Evolutionary conservation across 2,329 filamentous ascomycete species (phyloP).

Genomic region (Tolypocladium endophyticum): DNA sequence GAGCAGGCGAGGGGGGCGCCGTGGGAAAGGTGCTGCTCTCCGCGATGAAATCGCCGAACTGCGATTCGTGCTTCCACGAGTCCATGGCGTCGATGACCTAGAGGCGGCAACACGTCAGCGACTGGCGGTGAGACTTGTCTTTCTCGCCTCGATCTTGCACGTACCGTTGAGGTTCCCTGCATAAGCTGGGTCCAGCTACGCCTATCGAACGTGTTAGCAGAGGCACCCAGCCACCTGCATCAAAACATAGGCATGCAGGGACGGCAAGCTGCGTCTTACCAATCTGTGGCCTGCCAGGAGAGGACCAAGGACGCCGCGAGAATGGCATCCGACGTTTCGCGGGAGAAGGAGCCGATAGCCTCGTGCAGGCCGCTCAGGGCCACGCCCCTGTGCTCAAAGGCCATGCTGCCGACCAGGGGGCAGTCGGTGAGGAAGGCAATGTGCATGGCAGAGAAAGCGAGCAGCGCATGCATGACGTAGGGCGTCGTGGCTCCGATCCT

Average conservation of each 20-base stretch:
- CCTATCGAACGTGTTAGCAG: conserved; percentile 43
- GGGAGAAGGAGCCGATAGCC: conserved; percentile 75
- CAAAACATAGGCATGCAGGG: neutral
- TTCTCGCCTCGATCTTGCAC: conserved; percentile 17
- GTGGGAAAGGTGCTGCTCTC: conserved; percentile 67
- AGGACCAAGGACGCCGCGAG: conserved; percentile 84
- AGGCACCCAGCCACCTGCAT: neutral
- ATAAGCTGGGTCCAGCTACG: conserved; percentile 88
- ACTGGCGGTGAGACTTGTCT: neutral
- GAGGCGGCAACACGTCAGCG: neutral
- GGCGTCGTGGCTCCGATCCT: conserved; percentile 69
- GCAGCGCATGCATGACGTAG: conserved; percentile 88
- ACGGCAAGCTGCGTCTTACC: conserved; percentile 44
- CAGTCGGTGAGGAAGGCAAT: conserved; percentile 84
- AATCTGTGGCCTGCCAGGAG: conserved; percentile 94
- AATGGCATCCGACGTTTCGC: conserved; percentile 80
- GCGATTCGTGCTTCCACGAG: conserved; percentile 79
- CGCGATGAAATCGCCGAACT: conserved; percentile 72
- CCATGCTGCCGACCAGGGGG: conserved; percentile 74
- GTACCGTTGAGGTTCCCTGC: conserved; percentile 79
- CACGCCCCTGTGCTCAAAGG: conserved; percentile 77
- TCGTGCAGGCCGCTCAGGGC: conserved; percentile 83
- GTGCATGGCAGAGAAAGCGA: conserved; percentile 91
- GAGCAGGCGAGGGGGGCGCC: conserved; percentile 51
- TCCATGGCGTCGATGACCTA: conserved; percentile 88